phyloP scores from a whole-genome alignment of 148 eudicot genomes.

The Pharnaceum exiguum region DNA sequence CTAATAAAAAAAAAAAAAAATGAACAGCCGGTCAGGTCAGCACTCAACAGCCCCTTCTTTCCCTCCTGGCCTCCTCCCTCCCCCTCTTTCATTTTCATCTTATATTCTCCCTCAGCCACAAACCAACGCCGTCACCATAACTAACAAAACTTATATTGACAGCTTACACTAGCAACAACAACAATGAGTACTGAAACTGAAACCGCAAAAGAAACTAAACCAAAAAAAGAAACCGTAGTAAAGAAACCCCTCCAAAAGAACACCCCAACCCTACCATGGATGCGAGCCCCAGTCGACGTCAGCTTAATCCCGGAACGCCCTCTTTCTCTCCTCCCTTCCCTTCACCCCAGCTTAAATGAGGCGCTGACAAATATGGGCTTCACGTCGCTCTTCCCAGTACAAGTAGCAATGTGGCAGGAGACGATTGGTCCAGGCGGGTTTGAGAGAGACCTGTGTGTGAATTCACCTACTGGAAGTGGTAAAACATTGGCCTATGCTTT shows the following conservation, averaged over 20 bases:
- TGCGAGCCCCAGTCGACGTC: conserved; percentile 52
- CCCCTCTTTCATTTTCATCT: too few relatives aligned
- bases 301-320: conserved; percentile 32
- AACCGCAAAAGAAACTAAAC: too few relatives aligned
- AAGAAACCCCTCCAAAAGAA: conserved; percentile 21
- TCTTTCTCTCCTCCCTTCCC: conserved; percentile 35
- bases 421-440: conserved; percentile 91
- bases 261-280: conserved; percentile 51
- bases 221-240: too few relatives aligned
- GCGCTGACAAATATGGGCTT: conserved; percentile 58
- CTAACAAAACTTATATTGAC: too few relatives aligned
- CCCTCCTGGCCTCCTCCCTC: too few relatives aligned
- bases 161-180: too few relatives aligned
- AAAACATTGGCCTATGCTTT: conserved; percentile 86
- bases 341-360: conserved; percentile 51
- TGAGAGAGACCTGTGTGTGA: conserved; percentile 83
- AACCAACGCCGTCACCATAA: too few relatives aligned
- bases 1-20: too few relatives aligned
- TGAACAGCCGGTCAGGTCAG: too few relatives aligned
- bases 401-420: conserved; percentile 96
- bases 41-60: too few relatives aligned
- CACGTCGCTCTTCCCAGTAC: conserved; percentile 82
- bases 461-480: conserved; percentile 96
- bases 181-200: too few relatives aligned
- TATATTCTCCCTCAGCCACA: too few relatives aligned